Conservation (phyloP, 1,139 yeast species). For the Yamadazyma diddensiae region DNA sequence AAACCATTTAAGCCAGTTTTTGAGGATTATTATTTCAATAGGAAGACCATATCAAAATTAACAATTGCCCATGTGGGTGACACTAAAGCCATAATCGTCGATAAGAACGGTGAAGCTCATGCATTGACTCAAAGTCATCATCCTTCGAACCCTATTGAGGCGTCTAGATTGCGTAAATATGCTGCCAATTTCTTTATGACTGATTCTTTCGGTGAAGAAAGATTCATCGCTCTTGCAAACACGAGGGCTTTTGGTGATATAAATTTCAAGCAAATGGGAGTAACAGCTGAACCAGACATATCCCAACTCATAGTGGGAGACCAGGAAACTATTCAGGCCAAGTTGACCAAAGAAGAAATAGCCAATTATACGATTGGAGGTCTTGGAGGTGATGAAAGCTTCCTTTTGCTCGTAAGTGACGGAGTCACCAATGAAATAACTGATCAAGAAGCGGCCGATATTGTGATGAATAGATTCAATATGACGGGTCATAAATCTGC, state of each 20-base stretch:
- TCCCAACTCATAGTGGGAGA: conserved; percentile 64
- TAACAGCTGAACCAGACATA: conserved; percentile 90
- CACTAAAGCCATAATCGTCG: conserved; percentile 82
- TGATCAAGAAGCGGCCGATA: conserved; percentile 90
- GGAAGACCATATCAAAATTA: conserved; percentile 64
- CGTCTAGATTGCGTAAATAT: conserved; percentile 64
- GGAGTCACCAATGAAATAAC: conserved; percentile 79
- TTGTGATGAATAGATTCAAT: conserved; percentile 70
- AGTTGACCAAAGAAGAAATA: conserved; percentile 39
- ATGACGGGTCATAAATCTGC: conserved; percentile 67
- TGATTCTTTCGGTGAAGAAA: conserved; percentile 90
- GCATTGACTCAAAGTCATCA: conserved; percentile 80
- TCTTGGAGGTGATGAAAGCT: conserved; percentile 77
- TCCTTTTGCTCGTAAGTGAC: conserved; percentile 74
- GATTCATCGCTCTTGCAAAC: conserved; percentile 83
- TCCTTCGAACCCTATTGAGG: conserved; percentile 80
- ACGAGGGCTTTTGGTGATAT: conserved; percentile 93
- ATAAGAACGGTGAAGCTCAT: conserved; percentile 73
- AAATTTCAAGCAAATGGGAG: conserved; percentile 75
- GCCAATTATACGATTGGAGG: conserved; percentile 45
- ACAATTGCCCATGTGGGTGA: conserved; percentile 94
- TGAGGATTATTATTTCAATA: conserved; percentile 64
- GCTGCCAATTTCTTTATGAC: conserved; percentile 75
- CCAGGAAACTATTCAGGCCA: conserved; percentile 27
- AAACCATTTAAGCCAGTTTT: conserved; percentile 22